Conservation (phyloP, 2,329 filamentous ascomycete species). For the Microsporum audouinii region DNA sequence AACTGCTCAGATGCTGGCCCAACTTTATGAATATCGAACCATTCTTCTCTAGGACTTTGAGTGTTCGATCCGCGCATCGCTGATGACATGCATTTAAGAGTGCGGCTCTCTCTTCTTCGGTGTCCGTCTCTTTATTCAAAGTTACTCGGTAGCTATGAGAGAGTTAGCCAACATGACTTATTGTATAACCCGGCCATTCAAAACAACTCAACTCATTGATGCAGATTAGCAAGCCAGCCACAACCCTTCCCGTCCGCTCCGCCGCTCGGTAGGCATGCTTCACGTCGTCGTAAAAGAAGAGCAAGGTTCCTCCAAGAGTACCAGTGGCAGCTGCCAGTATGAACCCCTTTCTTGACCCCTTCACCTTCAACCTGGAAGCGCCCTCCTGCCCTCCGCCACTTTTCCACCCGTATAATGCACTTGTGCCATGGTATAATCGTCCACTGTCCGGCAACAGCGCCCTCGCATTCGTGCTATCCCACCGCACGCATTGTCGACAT, state of each 20-base stretch:
- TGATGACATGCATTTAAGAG: constrained; percentile 76
- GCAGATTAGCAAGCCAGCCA: constrained; percentile 60
- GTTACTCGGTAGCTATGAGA: constrained; percentile 67
- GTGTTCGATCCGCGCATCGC: constrained; percentile 77
- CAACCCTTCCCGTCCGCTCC: constrained; percentile 69
- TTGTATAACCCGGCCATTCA: neutral
- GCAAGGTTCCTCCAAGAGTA: constrained; percentile 31
- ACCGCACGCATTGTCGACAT: neutral
- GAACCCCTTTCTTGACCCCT: constrained; percentile 18
- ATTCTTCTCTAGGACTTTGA: constrained; percentile 83
- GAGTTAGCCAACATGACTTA: neutral
- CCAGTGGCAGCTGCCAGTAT: constrained; percentile 27
- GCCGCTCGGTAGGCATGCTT: constrained; percentile 64
- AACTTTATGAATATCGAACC: constrained; percentile 98
- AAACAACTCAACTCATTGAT: constrained; percentile 65
- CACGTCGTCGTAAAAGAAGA: constrained; percentile 53
- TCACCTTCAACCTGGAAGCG: neutral
- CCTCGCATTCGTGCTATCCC: neutral
- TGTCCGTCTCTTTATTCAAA: constrained; percentile 52
- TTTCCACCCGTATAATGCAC: neutral
- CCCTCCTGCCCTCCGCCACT: neutral
- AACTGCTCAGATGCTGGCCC: constrained; percentile 87
- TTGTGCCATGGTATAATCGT: neutral
- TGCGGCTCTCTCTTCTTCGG: constrained; percentile 54
- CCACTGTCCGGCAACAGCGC: neutral